Evolutionary conservation across 169 alveolate species (phyloP).

Genomic region (Cryptosporidium ryanae): DNA sequence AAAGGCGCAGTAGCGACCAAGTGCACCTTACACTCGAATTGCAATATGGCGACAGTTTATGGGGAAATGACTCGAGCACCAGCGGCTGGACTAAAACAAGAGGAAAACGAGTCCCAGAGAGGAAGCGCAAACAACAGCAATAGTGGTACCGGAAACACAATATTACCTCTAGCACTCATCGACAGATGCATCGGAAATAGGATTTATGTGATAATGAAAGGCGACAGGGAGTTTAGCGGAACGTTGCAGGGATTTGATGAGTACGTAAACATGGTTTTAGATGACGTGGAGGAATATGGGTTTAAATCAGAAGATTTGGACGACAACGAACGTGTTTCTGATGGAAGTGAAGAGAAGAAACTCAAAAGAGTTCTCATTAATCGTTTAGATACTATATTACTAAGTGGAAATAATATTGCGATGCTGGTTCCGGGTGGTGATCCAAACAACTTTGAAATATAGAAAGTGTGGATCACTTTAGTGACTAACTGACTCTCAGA

Average conservation of each 20-base stretch:
- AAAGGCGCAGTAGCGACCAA: too few species aligned
- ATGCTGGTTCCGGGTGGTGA: conserved; percentile 88
- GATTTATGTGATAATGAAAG: conserved; percentile 90
- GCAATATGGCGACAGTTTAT: too few species aligned
- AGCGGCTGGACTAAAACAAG: neutral
- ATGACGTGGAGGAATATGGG: conserved; percentile 88
- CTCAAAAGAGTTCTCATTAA: conserved; percentile 76
- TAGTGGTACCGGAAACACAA: conserved; percentile 70
- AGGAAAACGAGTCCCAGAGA: neutral
- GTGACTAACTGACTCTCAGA: too few species aligned
- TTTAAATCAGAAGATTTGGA: conserved; percentile 55
- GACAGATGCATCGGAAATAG: conserved; percentile 94
- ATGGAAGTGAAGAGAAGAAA: conserved; percentile 78
- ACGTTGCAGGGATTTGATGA: conserved; percentile 94
- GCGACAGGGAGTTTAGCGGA: conserved; percentile 88
- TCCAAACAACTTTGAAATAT: conserved; percentile 78
- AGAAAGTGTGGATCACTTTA: neutral
- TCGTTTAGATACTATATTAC: conserved; percentile 82
- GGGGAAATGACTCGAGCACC: conserved; percentile 33
- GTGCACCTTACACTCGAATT: too few species aligned
- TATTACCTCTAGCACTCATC: conserved; percentile 92
- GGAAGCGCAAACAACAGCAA: conserved; percentile 72
- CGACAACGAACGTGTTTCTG: neutral
- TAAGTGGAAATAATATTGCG: conserved; percentile 87
- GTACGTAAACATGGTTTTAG: conserved; percentile 93